Evolutionary conservation across 1,284 basidiomycete species (phyloP).

Genomic region (Melampsora americana): DNA sequence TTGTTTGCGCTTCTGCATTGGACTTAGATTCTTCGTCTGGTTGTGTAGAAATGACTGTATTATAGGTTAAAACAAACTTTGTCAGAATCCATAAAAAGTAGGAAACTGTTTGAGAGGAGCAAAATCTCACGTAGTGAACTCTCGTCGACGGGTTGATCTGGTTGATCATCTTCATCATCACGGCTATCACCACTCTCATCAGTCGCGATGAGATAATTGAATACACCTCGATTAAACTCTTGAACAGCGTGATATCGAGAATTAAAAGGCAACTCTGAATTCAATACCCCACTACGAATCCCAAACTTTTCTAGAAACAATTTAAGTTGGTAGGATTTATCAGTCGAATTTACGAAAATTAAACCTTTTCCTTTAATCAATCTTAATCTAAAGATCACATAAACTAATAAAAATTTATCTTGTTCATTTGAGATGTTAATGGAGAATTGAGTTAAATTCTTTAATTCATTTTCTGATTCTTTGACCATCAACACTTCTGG

Average conservation of each 20-base stretch:
- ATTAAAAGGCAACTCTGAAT: conserved; percentile 91
- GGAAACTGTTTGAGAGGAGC: no score
- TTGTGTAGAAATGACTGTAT: conserved; percentile 50
- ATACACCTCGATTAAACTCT: conserved; percentile 97
- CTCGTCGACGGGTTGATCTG: conserved; percentile 49
- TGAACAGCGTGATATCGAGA: conserved; percentile 95
- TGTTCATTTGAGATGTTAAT: conserved; percentile 77
- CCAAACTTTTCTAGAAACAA: conserved; percentile 98
- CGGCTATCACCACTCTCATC: conserved; percentile 70
- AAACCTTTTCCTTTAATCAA: conserved; percentile 95
- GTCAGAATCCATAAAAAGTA: no score
- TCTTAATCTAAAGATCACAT: conserved; percentile 89
- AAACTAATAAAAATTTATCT: conserved; percentile 91
- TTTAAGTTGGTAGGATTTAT: conserved; percentile 88
- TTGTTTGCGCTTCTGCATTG: conserved; percentile 51
- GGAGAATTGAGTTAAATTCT: conserved; percentile 77
- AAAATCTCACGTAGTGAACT: conserved; percentile 46
- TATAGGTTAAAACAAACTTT: neutral
- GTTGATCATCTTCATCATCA: conserved; percentile 54
- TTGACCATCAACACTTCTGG: conserved; percentile 82
- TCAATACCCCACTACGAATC: conserved; percentile 91
- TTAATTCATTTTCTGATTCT: conserved; percentile 74
- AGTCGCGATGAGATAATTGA: conserved; percentile 97
- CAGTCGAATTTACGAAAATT: conserved; percentile 94
- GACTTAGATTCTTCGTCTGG: conserved; percentile 50